Conservation (phyloP, 768 basidiomycete species). For the Amanita pseudoporphyria region DNA sequence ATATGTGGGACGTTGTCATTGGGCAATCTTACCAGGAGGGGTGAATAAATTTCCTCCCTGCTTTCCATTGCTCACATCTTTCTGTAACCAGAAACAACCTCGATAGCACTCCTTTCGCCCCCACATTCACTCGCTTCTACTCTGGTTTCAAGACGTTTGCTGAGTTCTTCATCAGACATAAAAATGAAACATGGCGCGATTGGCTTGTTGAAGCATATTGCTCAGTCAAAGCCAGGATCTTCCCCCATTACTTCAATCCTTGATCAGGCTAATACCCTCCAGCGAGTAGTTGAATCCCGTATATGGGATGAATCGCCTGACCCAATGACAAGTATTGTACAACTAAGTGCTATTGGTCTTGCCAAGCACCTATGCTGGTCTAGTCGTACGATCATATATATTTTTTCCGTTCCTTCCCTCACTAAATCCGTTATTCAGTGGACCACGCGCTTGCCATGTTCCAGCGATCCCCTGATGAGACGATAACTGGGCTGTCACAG, state of each 20-base stretch:
- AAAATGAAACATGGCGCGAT: constrained; percentile 87
- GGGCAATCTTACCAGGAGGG: constrained; percentile 72
- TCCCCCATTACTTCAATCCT: constrained; percentile 49
- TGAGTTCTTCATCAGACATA: constrained; percentile 51
- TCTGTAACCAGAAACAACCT: constrained; percentile 39
- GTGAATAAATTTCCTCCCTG: constrained; percentile 26
- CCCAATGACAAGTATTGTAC: constrained; percentile 74
- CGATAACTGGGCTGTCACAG: constrained; percentile 46
- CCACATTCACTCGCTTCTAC: constrained; percentile 57
- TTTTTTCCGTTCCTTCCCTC: neutral
- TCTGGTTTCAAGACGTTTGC: constrained; percentile 44
- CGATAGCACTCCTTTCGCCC: constrained; percentile 51
- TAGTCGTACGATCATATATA: constrained; percentile 40
- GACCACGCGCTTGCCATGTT: constrained; percentile 43
- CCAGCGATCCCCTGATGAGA: constrained; percentile 26
- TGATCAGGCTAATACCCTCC: constrained; percentile 52
- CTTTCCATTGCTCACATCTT: constrained; percentile 3
- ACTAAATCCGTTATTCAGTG: constrained; percentile 18
- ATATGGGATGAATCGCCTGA: constrained; percentile 70
- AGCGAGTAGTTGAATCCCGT: constrained; percentile 47
- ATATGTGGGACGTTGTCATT: constrained; percentile 79
- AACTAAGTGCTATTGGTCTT: constrained; percentile 79
- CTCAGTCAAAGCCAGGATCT: constrained; percentile 56
- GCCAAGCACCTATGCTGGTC: constrained; percentile 82
- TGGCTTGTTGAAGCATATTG: constrained; percentile 80